phyloP scores from a whole-genome alignment of 164 flowering plant genomes.

The Stephania cephalantha region DNA sequence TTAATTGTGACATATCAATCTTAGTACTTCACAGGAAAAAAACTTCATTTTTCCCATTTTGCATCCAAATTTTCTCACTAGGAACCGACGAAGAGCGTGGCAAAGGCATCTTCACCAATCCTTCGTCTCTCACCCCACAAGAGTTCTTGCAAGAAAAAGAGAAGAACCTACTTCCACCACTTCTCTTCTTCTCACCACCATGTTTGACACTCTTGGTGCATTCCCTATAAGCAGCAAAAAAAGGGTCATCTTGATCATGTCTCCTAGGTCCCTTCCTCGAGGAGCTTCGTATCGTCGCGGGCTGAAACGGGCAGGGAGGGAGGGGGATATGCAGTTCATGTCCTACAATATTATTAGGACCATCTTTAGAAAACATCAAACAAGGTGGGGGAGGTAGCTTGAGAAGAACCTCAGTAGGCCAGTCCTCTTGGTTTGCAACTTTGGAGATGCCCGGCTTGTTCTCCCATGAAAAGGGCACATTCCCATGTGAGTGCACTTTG shows the following conservation, averaged over 20 bases:
- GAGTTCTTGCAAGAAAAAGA: slow-evolving; percentile 50
- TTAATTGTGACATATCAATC: too few relatives aligned
- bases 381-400: slow-evolving; percentile 23
- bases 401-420: not conserved
- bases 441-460: slow-evolving; percentile 34
- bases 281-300: slow-evolving; percentile 14
- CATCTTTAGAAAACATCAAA: not conserved
- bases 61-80: not conserved
- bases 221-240: slow-evolving; percentile 38
- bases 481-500: slow-evolving; percentile 23
- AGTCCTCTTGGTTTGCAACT: slow-evolving; percentile 6
- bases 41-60: not conserved
- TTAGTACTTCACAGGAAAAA: too few relatives aligned
- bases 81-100: slow-evolving; percentile 15
- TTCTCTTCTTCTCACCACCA: slow-evolving; percentile 8
- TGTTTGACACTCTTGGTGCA: slow-evolving; percentile 31
- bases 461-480: slow-evolving; percentile 47
- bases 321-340: slow-evolving; percentile 24
- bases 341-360: slow-evolving; percentile 7
- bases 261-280: slow-evolving; percentile 21
- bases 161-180: slow-evolving; percentile 2
- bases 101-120: slow-evolving; percentile 31
- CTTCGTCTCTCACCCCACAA: slow-evolving; percentile 45
- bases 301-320: slow-evolving; percentile 27
- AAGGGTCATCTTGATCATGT: slow-evolving; percentile 32